Base-by-base conservation (phyloP, 2,329 filamentous ascomycete genomes). In the Claviceps maximensis region DNA sequence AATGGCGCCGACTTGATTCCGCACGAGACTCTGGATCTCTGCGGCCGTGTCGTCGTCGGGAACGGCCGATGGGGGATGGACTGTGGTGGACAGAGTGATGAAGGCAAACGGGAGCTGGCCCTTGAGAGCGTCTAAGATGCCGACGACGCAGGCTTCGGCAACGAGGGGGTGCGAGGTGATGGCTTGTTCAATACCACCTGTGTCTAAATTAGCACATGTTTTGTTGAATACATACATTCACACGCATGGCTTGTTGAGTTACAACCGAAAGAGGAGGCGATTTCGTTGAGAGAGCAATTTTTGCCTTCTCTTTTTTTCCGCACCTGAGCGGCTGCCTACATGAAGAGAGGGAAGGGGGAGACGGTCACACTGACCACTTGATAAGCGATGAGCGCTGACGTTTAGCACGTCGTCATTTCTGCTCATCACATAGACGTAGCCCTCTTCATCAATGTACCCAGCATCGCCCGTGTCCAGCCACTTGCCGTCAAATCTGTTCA, bases 381-480 rank as follows among this genome's bases (percentile, higher is more conserved):
- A 91, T 56, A 96, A 83, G 15, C 90, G 80, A 71, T 96, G 90
- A 5, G 90, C 89, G 42, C 89, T 90, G n/a, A 95, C 90, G 63
- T 96, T 96, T 63, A 96, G 89, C 55, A 96, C 85, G 66, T 96
- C 90, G 70, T 96, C 90, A 33, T 73, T 76, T 42, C 80, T 70
- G 42, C 77, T 77, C 80, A 83, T 82, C 59, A 84, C 79, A 58
- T 79, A 76, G 42, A 83, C 75, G 60, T 83, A 83, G 4, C 80
- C 80, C 42, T 91, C 83, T 15, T 77, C 67, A 63, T 96, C 90
- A 54, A 96, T 82, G 74, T 89, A 83, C 0, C 91, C 90, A 0
- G 89, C 86, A 65, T 97, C 90, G 2, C 90, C 91, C 0, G 90
- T 96, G 64, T 97, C 90, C 45, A 96, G 69, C 87, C 88, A 96